A percentile compares a stretch with the other conserved stretches of the same genome.
Conservation (phyloP, 306 rosid species). For the Rosa rugosa region DNA sequence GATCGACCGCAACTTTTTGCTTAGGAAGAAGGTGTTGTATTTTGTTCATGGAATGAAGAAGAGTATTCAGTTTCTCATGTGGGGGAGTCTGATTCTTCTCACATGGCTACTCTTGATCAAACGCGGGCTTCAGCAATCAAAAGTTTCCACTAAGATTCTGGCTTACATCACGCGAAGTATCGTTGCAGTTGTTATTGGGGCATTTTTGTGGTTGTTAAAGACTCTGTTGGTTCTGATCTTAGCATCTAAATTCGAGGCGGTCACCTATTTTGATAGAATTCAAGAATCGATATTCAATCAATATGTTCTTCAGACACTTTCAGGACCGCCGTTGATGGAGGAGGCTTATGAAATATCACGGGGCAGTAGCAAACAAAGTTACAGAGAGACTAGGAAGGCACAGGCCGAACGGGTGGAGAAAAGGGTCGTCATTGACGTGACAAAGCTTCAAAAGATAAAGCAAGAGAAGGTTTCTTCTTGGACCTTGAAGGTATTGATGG, state of each 20-base stretch:
- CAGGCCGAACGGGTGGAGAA: too few species aligned
- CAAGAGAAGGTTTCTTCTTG: too few species aligned
- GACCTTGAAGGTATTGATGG: too few species aligned
- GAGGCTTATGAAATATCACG: too few species aligned
- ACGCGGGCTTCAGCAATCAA: not conserved
- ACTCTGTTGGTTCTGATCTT: not conserved
- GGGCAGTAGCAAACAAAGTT: too few species aligned
- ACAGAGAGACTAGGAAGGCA: too few species aligned
- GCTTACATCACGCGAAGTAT: not conserved
- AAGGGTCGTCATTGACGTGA: too few species aligned
- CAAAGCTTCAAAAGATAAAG: too few species aligned
- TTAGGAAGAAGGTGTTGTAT: not conserved
- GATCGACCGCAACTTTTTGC: conserved; percentile 73
- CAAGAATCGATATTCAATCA: not conserved
- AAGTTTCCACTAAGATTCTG: not conserved
- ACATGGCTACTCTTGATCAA: not conserved
- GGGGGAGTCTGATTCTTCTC: too few species aligned
- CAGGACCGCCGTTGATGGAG: not conserved
- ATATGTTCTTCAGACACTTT: not conserved
- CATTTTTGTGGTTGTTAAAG: not conserved
- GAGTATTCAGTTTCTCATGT: too few species aligned
- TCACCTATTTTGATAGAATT: not conserved
- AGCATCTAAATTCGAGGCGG: not conserved
- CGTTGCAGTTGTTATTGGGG: not conserved
- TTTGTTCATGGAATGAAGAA: too few species aligned